These are phyloP conservation scores for Micractinium conductrix DNA, from an alignment of 139 green algal genomes.

Conservation along the genomic window DNA sequence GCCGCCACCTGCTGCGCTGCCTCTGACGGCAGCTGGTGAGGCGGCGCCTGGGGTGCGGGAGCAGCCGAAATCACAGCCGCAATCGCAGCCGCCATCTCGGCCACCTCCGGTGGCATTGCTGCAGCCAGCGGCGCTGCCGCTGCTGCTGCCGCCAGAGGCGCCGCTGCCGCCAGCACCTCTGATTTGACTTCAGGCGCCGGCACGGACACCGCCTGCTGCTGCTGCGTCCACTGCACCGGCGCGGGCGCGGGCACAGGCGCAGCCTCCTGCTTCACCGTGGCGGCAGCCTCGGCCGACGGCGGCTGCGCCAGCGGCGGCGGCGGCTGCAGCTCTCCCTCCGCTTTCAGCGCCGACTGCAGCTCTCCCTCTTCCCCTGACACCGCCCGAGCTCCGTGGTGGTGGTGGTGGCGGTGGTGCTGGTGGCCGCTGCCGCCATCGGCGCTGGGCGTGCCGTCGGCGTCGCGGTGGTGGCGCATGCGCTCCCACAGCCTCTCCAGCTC, in stretches of 20 bases:
- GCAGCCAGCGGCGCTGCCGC: background rate
- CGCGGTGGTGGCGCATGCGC: background rate
- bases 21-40: background rate
- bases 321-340: background rate
- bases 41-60: background rate
- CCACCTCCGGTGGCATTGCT: background rate
- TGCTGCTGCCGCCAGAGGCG: background rate
- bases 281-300: background rate
- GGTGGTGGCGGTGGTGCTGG: background rate
- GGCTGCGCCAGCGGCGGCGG: background rate
- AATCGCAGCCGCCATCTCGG: background rate
- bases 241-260: background rate
- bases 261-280: background rate
- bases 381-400: background rate
- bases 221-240: background rate
- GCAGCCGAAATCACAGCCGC: background rate
- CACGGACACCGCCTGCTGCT: background rate
- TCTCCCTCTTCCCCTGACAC: background rate
- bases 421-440: background rate
- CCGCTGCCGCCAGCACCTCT: background rate
- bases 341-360: background rate
- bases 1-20: background rate
- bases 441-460: too few relatives aligned
- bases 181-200: too few relatives aligned
- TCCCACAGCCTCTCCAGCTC: slow-evolving; percentile 42